Evolutionary conservation across 306 rosid species (phyloP).

Genomic region (Elaeagnus macrophylla): DNA sequence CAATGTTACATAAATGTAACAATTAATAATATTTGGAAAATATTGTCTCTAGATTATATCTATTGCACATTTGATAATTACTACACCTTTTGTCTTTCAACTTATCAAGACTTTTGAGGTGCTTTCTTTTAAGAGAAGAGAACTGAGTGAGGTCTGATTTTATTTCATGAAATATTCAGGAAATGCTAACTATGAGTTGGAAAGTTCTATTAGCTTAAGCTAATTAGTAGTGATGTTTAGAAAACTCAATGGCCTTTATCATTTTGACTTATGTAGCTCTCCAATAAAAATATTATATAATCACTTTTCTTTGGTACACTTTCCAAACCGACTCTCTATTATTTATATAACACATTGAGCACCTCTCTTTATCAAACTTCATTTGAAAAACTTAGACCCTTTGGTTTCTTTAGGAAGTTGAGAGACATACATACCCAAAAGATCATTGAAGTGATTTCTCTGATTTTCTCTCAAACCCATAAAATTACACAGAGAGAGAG

Average conservation of each 20-base stretch:
- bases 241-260: conserved; percentile 13
- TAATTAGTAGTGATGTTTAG: conserved; percentile 13
- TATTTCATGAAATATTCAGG: conserved; percentile 14
- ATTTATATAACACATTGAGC: conserved; percentile 21
- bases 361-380: conserved; percentile 26
- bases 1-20: too few species aligned
- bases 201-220: conserved; percentile 24
- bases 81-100: conserved; percentile 11
- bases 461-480: not conserved
- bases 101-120: conserved; percentile 27
- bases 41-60: too few species aligned
- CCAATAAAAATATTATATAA: conserved; percentile 15
- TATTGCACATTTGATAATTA: not conserved
- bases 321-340: conserved; percentile 17
- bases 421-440: not conserved
- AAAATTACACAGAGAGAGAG: conserved; percentile 14
- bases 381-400: conserved; percentile 33
- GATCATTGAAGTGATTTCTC: too few species aligned
- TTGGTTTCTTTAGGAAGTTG: conserved; percentile 24
- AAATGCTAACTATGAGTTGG: conserved; percentile 26
- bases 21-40: too few species aligned
- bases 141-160: conserved; percentile 14
- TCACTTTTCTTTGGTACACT: conserved; percentile 13
- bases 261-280: conserved; percentile 28
- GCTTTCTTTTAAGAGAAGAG: conserved; percentile 19